Percentiles rank a stretch among this genome's conserved stretches.
Evolutionary conservation across 2,329 filamentous ascomycete species (phyloP).

Genomic region (Dactylellina haptotyla): DNA sequence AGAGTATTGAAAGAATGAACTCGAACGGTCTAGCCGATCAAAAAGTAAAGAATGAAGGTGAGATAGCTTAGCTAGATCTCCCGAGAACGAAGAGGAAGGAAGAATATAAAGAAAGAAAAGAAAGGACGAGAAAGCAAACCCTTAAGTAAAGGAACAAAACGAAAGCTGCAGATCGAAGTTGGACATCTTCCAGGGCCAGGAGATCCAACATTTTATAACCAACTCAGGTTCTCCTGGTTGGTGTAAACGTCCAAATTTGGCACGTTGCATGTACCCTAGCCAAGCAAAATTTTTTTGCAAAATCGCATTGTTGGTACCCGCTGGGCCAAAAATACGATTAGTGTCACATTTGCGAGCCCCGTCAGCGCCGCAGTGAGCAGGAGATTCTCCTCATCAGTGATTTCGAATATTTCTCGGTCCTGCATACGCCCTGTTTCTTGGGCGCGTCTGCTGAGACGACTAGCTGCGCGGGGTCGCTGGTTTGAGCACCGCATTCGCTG

Average conservation of each 20-base stretch:
- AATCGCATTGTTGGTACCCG: not conserved
- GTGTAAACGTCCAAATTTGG: not conserved
- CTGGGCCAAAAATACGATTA: not conserved
- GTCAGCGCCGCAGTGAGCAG: too few relatives aligned
- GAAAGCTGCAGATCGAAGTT: not conserved
- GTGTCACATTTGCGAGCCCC: too few relatives aligned
- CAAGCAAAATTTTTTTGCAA: too few relatives aligned
- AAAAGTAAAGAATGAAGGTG: constrained; percentile 35
- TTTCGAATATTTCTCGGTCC: not conserved
- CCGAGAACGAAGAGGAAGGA: constrained; percentile 16
- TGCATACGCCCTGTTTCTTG: constrained; percentile 11
- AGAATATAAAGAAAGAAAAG: constrained; percentile 9
- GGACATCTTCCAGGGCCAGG: not conserved
- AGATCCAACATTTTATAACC: not conserved
- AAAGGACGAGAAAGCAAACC: constrained; percentile 9
- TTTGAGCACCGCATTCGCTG: not conserved
- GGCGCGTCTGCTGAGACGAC: constrained; percentile 50
- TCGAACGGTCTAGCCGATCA: constrained; percentile 47
- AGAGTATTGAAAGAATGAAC: constrained; percentile 33
- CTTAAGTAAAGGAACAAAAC: constrained; percentile 3
- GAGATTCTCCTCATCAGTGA: not conserved
- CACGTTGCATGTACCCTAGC: not conserved
- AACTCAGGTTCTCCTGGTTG: not conserved
- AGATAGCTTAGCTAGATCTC: constrained; percentile 48
- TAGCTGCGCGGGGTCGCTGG: too few relatives aligned